Evolutionary conservation across 2,329 filamentous ascomycete genomes (phyloP).

Genomic region (Colletotrichum gigasporum): DNA sequence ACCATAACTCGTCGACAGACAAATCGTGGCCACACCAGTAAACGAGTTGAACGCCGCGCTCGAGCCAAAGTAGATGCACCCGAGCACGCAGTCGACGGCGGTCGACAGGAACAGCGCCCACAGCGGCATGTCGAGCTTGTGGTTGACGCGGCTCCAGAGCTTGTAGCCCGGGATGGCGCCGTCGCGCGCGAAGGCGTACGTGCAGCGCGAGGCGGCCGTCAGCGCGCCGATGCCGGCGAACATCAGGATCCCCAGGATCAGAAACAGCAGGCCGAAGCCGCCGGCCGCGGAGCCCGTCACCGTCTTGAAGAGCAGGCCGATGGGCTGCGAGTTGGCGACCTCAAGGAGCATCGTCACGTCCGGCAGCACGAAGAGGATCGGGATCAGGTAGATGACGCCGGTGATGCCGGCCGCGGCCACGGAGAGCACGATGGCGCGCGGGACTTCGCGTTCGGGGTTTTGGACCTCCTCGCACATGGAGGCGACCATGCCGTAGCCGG

Average conservation of each 20-base stretch:
- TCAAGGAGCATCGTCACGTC: conserved; percentile 70
- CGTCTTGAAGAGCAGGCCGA: conserved; percentile 78
- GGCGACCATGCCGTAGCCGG: conserved; percentile 76
- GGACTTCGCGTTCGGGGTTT: conserved; percentile 73
- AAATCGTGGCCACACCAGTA: conserved; percentile 83
- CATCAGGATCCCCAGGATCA: conserved; percentile 80
- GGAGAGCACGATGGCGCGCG: conserved; percentile 75
- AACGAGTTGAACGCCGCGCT: conserved; percentile 82
- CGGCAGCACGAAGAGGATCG: conserved; percentile 80
- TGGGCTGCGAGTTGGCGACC: conserved; percentile 78
- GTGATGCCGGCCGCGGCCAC: conserved; percentile 74
- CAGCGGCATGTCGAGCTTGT: conserved; percentile 73
- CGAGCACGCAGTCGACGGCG: conserved; percentile 74
- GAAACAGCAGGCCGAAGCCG: conserved; percentile 79
- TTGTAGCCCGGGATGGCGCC: conserved; percentile 77
- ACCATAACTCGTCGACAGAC: conserved; percentile 78
- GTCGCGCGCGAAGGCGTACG: conserved; percentile 80
- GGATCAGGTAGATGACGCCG: conserved; percentile 74
- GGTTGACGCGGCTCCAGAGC: conserved; percentile 73
- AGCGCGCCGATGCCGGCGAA: conserved; percentile 81
- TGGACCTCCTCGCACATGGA: conserved; percentile 79
- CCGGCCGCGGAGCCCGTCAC: conserved; percentile 78
- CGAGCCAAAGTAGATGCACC: conserved; percentile 82
- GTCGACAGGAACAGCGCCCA: conserved; percentile 76
- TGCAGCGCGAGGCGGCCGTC: conserved; percentile 78